Evolutionary conservation across 768 basidiomycete genomes (phyloP), one percentile per base, ranked within the genome.

Genomic region (Kwoniella sp.): DNA sequence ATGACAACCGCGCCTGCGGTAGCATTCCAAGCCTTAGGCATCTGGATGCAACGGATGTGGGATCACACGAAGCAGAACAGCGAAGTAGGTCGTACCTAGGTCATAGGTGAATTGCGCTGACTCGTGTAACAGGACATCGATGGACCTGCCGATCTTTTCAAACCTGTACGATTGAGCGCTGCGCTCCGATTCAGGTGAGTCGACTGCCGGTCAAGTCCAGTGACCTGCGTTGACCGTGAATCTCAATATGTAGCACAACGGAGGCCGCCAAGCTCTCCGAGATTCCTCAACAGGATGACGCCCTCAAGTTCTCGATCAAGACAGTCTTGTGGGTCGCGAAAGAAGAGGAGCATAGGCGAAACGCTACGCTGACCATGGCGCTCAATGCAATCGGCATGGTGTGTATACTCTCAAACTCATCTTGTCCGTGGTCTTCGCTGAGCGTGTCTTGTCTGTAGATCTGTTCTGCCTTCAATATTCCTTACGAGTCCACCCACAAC

Each of bases 101-200:
- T 44, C 40, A 15, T 44, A 44, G 3, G 7, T 44, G 10, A 19
- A 9, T 10, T 6, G 10, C 40, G 49, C 47, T 52, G 33, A 50
- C 10, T 26, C 27, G 19, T 19, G 21, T 10, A 1, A 12, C 26
- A 62, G 60, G 21, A 36, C 8, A 24, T 59, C 0, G 58, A 73
- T 62, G 74, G 73, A 1, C 68, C 77, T 1, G 77, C 76, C 8
- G 69, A 69, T 27, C 53, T 81, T 29, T 76, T 76, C 51, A 64
- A 67, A 3, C 79, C 80, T 0, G 60, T 63, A 0, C 55, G 70
- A 1, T 58, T 80, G 9, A 27, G 53, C 3, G 71, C 73, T 13
- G 61, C 71, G 15, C 62, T 76, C 19, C 54, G 69, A 47, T 65
- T 74, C 64, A 67, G 68, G 77, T 63, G 52, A 72, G 78, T 74